Evolutionary conservation across 768 basidiomycete genomes (phyloP).

Genomic region (Lentinula boryana): DNA sequence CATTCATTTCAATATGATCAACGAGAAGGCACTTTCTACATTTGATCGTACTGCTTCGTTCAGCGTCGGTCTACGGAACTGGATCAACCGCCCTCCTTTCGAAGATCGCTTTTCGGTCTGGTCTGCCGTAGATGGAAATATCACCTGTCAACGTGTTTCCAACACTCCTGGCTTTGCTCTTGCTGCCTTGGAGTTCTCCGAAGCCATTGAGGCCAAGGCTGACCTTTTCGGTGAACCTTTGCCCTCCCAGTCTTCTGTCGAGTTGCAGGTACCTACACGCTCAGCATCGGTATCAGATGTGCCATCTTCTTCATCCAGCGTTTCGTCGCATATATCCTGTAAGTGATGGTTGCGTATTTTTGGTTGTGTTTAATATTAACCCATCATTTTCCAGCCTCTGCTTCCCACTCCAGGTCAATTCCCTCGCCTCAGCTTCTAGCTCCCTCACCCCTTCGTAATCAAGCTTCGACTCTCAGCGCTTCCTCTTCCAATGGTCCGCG

Average conservation of each 20-base stretch:
- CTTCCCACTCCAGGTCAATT: constrained; percentile 2
- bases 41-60: constrained; percentile 24
- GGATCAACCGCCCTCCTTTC: constrained; percentile 70
- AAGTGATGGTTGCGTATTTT: constrained; percentile 4
- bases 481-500: constrained; percentile 8
- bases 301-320: constrained; percentile 8
- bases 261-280: not conserved
- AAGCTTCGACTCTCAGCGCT: constrained; percentile 6
- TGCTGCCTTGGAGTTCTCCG: constrained; percentile 68
- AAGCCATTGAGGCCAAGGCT: constrained; percentile 58
- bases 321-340: constrained; percentile 9
- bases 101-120: constrained; percentile 65
- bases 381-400: not conserved
- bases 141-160: constrained; percentile 34
- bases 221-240: constrained; percentile 26
- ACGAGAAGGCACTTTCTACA: constrained; percentile 10
- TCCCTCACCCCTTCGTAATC: constrained; percentile 11
- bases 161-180: constrained; percentile 48
- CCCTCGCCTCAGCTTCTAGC: constrained; percentile 3
- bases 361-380: not conserved
- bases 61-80: constrained; percentile 58
- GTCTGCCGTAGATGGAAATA: constrained; percentile 31
- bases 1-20: constrained; percentile 6
- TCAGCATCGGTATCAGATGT: not conserved
- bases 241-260: constrained; percentile 2